Evolutionary conservation across 2,329 filamentous ascomycete species (phyloP), one percentile per base, ranked within the genome.

Genomic region (Rachicladosporium sp.): DNA sequence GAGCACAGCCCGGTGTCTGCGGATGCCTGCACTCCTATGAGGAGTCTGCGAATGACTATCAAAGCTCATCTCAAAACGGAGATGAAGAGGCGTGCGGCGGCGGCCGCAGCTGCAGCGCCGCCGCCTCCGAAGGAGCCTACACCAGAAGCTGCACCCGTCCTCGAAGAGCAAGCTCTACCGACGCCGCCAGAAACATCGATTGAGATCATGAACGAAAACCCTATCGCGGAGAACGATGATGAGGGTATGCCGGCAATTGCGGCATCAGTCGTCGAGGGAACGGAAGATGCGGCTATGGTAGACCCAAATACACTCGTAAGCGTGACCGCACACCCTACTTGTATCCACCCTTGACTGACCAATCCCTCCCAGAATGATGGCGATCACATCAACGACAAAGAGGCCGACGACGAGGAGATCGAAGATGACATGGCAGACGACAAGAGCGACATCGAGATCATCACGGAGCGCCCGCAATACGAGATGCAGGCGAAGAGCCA

Each of bases 31-130:
- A 87, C 82, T 46, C 78, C 85, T 2, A 85, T 93, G 61, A 95
- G 94, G 59, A 78, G 82, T 21, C 69, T 96, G n/a, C 80, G 91
- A 49, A 91, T 84, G 19, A 98, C 91, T 2, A 81, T 96, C 49
- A 82, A 84, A 50, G 84, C 91, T 9, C 98, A 93, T 56, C 65
- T 98, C 36, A 83, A 88, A 53, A 93, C 82, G 0, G 83, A 87
- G 50, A 83, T 93, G 61, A 93, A 93, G 70, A 93, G 93, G 63
- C 75, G 82, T 46, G 82, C 88, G 52, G 62, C 88, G 55, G 53
- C 57, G 4, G 48, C 54, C 15, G 31, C 44, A 32, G 33, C 38
- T 29, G 42, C 31, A 9, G 35, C 21, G 13, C 36, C 41, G n/a
- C 41, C 43, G 23, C 38, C 46, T 23, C 46, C 42, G 8, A 27